Evolutionary conservation across 805 yeast species (phyloP).

Genomic region (Starmerella apicola): DNA sequence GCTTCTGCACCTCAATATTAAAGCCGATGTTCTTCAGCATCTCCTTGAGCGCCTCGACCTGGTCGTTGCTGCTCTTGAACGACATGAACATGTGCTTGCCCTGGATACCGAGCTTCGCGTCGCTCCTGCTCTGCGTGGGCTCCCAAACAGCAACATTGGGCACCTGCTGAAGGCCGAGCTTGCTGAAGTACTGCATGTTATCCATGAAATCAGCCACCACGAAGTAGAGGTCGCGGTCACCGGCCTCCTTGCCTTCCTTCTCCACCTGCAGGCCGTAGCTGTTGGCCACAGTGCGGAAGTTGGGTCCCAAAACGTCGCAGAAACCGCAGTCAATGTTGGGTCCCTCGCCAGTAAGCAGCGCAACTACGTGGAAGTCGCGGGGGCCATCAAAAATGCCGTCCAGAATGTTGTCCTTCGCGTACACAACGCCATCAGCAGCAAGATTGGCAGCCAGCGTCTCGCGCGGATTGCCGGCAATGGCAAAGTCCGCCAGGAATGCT

Average conservation of each 20-base stretch:
- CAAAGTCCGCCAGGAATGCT: neutral
- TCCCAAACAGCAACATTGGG: slow-evolving; percentile 67
- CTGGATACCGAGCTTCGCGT: slow-evolving; percentile 24
- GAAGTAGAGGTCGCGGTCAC: slow-evolving; percentile 43
- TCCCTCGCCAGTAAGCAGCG: slow-evolving; percentile 61
- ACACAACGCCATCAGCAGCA: slow-evolving; percentile 20
- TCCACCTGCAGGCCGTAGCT: slow-evolving; percentile 40
- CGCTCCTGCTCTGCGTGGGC: slow-evolving; percentile 28
- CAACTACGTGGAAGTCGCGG: slow-evolving; percentile 55
- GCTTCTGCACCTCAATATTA: slow-evolving; percentile 24
- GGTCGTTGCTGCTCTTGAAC: slow-evolving; percentile 21
- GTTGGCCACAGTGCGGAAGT: slow-evolving; percentile 44
- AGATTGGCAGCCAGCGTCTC: slow-evolving; percentile 5
- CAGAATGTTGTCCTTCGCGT: slow-evolving; percentile 26
- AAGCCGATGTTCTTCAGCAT: slow-evolving; percentile 19
- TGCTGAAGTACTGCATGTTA: slow-evolving; percentile 40
- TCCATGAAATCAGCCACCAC: slow-evolving; percentile 61
- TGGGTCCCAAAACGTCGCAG: slow-evolving; percentile 61
- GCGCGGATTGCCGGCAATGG: neutral
- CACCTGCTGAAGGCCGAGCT: slow-evolving; percentile 51
- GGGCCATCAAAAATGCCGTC: slow-evolving; percentile 38
- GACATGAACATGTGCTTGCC: slow-evolving; percentile 20
- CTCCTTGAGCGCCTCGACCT: slow-evolving; percentile 21
- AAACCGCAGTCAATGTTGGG: slow-evolving; percentile 63
- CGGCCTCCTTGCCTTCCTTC: slow-evolving; percentile 32